These are phyloP conservation scores for Medicago lupulina DNA, from an alignment of 306 rosid genomes.

Conservation along the genomic window DNA sequence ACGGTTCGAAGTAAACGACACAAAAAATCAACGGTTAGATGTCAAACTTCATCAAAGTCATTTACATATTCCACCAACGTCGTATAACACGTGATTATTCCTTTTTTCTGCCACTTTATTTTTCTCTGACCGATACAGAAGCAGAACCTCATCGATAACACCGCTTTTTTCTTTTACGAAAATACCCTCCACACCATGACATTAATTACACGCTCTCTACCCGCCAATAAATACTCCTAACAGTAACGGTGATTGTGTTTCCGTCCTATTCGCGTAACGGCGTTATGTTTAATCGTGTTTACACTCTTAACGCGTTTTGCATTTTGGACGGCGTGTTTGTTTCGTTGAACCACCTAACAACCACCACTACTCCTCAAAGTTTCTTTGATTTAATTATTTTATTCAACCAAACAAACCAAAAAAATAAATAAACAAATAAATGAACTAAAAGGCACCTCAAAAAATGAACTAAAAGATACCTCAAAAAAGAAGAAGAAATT, in stretches of 20 bases:
- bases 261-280: constrained; percentile 45
- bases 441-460: no score
- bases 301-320: constrained; percentile 73
- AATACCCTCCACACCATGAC: constrained; percentile 17
- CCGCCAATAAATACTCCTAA: constrained; percentile 46
- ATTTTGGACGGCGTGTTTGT: constrained; percentile 78
- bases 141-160: constrained; percentile 51
- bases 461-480: no score
- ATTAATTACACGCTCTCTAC: constrained; percentile 37
- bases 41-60: not conserved
- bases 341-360: constrained; percentile 99
- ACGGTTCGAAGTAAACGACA: constrained; percentile 38
- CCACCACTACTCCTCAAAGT: constrained; percentile 56
- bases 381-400: constrained; percentile 27
- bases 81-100: constrained; percentile 54
- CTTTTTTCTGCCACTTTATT: constrained; percentile 50
- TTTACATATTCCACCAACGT: not conserved
- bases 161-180: constrained; percentile 38
- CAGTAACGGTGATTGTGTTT: constrained; percentile 41
- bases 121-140: constrained; percentile 56
- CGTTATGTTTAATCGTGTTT: constrained; percentile 28
- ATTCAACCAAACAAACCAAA: not conserved
- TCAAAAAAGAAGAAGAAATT: no score
- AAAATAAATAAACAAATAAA: not conserved
- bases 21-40: constrained; percentile 47